Evolutionary conservation across 2,329 filamentous ascomycete species (phyloP).

Genomic region (Venturia asperata): DNA sequence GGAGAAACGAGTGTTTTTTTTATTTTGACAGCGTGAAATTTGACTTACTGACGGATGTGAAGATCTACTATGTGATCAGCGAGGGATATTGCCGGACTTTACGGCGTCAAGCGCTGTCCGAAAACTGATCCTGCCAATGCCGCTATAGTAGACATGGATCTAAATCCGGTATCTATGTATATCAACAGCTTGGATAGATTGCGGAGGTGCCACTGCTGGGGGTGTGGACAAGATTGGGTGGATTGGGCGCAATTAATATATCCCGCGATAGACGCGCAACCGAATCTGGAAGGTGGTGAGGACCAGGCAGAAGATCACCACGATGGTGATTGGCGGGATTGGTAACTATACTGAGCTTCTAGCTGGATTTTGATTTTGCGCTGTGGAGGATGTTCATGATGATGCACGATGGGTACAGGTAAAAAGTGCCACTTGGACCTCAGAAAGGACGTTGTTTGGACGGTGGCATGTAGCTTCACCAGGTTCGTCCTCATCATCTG

Average conservation of each 20-base stretch:
- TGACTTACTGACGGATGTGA: not conserved
- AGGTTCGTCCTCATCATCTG: slow-evolving; percentile 16
- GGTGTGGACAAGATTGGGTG: not conserved
- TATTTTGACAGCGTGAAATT: not conserved
- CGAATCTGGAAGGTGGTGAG: not conserved
- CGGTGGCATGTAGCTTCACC: not conserved
- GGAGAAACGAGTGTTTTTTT: too few relatives aligned
- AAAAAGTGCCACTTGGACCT: not conserved
- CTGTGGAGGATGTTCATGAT: not conserved
- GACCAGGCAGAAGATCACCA: not conserved
- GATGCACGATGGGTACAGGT: not conserved
- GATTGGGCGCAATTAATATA: slow-evolving; percentile 8
- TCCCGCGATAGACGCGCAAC: not conserved
- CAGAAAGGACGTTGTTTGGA: not conserved
- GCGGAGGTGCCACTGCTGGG: not conserved
- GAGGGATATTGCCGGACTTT: not conserved
- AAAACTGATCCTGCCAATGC: not conserved
- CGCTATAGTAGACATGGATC: not conserved
- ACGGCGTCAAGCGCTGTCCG: not conserved
- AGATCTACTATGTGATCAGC: not conserved
- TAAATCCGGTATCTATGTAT: not conserved
- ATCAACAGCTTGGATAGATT: not conserved
- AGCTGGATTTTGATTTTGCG: not conserved
- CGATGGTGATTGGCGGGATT: not conserved
- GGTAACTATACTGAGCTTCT: not conserved